Percentiles rank a stretch among this genome's conserved stretches.
These are phyloP conservation scores for Hyparrhenia diplandra DNA, from an alignment of 176 grass and related monocot genomes.

Conservation along the genomic window DNA sequence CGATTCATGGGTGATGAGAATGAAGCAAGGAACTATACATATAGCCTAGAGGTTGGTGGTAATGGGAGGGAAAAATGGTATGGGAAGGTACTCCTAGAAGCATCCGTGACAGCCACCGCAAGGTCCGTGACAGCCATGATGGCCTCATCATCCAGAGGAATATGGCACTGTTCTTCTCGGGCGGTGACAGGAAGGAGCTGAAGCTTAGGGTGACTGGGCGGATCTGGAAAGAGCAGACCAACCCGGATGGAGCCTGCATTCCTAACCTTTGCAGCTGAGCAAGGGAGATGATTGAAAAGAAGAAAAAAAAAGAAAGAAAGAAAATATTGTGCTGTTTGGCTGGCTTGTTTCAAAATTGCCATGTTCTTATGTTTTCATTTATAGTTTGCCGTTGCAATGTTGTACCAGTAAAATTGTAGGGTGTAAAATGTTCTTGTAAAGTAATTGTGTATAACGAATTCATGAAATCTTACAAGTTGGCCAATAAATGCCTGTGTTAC, in stretches of 20 bases:
- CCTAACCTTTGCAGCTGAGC: slow-evolving; percentile 71
- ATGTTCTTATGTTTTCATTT: slow-evolving; percentile 13
- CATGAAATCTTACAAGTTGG: slow-evolving; percentile 34
- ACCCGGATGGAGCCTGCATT: slow-evolving; percentile 61
- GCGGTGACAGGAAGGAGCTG: slow-evolving; percentile 65
- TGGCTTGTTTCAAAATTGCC: slow-evolving; percentile 38
- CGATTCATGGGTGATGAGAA: slow-evolving; percentile 93
- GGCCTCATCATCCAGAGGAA: slow-evolving; percentile 86
- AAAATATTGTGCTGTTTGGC: slow-evolving; percentile 36
- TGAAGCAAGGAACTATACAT: slow-evolving; percentile 76
- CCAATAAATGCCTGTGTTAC: slow-evolving; percentile 3
- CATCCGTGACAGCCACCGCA: slow-evolving; percentile 78
- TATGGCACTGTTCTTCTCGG: slow-evolving; percentile 86
- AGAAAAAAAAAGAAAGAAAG: slow-evolving; percentile 3
- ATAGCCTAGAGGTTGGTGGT: slow-evolving; percentile 73
- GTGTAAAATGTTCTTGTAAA: slow-evolving; percentile 54
- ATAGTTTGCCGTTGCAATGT: slow-evolving; percentile 29
- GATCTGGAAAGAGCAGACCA: slow-evolving; percentile 74
- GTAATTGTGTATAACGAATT: slow-evolving; percentile 48
- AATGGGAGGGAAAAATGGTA: slow-evolving; percentile 75
- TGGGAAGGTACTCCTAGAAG: slow-evolving; percentile 91
- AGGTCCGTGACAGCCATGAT: slow-evolving; percentile 83
- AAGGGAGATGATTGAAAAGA: not conserved
- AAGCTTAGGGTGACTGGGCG: slow-evolving; percentile 67
- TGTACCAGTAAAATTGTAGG: slow-evolving; percentile 18